These are phyloP conservation scores for Trypethelium eluteriae DNA, from an alignment of 495 filamentous ascomycete species.

Conservation along the genomic window DNA sequence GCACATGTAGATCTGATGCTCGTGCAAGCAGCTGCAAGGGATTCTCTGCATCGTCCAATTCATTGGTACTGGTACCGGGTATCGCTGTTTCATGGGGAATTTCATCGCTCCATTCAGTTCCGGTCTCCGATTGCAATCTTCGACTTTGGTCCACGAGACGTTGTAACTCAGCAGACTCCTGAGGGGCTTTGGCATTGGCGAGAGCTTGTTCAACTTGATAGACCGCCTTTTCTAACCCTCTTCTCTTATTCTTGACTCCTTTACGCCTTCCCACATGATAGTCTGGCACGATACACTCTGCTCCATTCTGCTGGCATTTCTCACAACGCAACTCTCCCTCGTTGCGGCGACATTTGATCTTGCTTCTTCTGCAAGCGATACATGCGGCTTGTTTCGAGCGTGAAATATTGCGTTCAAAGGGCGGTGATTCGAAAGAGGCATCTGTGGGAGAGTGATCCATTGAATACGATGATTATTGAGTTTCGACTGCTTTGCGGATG, in stretches of 20 bases:
- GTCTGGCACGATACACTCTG: conserved; percentile 57
- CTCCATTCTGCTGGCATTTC: conserved; percentile 50
- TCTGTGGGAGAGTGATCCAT: background rate
- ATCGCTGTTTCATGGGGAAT: background rate
- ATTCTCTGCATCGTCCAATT: conserved; percentile 64
- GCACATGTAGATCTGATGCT: conserved; percentile 59
- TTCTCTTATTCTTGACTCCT: conserved; percentile 70
- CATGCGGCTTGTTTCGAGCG: conserved; percentile 52
- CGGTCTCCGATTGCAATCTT: conserved; percentile 29
- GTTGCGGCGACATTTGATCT: conserved; percentile 56
- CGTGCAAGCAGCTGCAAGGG: conserved; percentile 62
- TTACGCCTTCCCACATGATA: conserved; percentile 66
- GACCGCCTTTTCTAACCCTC: conserved; percentile 63
- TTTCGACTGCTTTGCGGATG: background rate
- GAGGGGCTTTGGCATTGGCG: background rate
- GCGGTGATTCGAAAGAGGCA: background rate
- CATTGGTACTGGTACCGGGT: background rate
- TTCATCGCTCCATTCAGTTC: conserved; percentile 37
- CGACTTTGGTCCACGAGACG: conserved; percentile 49
- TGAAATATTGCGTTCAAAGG: background rate
- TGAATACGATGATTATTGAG: background rate
- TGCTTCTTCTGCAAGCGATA: conserved; percentile 59
- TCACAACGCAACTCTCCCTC: conserved; percentile 48
- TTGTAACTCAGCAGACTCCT: background rate
- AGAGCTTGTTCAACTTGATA: conserved; percentile 62